phyloP scores from a whole-genome alignment of 345 rosid genomes.

The Eucalyptus regnans region DNA sequence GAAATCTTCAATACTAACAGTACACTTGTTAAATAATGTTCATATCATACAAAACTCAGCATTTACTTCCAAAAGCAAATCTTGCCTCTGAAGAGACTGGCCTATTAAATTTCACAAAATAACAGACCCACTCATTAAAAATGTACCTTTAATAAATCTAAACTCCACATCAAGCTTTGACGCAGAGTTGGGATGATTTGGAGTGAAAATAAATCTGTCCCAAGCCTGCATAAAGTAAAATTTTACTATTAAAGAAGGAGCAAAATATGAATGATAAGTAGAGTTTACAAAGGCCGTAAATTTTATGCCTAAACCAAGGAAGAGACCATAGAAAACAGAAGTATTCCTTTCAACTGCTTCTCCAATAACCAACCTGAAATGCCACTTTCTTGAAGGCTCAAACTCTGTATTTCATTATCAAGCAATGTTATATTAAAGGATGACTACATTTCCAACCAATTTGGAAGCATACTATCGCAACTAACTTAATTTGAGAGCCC shows the following conservation, averaged over 20 bases:
- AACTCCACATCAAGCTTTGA: constrained; percentile 60
- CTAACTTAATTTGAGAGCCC: neutral
- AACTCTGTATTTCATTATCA: neutral
- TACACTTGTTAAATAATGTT: neutral
- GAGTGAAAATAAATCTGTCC: constrained; percentile 51
- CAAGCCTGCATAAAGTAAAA: constrained; percentile 25
- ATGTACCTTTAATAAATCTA: constrained; percentile 49
- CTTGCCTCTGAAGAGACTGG: neutral
- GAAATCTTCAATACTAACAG: neutral
- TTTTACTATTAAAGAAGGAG: neutral
- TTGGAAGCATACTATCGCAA: neutral
- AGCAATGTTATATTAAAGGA: neutral
- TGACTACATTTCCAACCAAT: neutral
- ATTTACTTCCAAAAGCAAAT: neutral
- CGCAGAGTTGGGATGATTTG: constrained; percentile 56
- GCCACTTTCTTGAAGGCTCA: neutral
- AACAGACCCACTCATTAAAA: neutral
- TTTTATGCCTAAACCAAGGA: neutral
- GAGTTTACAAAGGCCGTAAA: neutral
- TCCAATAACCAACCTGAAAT: neutral
- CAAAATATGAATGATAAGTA: neutral
- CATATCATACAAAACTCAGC: neutral
- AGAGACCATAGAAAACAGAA: neutral
- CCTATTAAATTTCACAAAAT: neutral
- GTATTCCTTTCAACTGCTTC: neutral